A percentile compares a stretch with the other conserved stretches of the same genome.
phyloP scores from a whole-genome alignment of 176 grass and related monocot species.

The Phragmites australis region DNA sequence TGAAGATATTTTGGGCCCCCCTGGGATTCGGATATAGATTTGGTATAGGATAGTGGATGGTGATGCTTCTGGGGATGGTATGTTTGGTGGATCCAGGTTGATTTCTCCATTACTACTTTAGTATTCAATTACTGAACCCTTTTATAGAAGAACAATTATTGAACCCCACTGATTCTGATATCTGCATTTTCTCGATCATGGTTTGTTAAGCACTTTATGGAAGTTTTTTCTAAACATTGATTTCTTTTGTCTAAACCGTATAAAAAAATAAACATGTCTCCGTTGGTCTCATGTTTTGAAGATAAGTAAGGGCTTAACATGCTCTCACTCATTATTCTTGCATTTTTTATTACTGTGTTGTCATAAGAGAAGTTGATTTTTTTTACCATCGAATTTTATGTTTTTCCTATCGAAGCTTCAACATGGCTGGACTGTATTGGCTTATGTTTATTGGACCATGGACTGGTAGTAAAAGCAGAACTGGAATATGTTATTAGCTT shows the following conservation, averaged over 20 bases:
- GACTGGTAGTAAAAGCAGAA: background rate
- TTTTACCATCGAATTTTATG: background rate
- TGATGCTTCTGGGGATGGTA: slow-evolving; percentile 23
- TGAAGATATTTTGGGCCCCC: background rate
- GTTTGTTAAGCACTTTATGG: slow-evolving; percentile 16
- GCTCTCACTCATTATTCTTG: background rate
- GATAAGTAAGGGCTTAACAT: background rate
- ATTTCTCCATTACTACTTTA: slow-evolving; percentile 21
- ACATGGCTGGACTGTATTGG: background rate
- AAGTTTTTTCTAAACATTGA: background rate
- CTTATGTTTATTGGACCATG: background rate
- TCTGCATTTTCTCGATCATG: background rate
- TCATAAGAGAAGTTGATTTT: background rate
- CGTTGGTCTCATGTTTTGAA: background rate
- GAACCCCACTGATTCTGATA: background rate
- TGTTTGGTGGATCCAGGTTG: slow-evolving; percentile 30
- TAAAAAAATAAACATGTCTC: background rate
- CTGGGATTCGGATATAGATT: slow-evolving; percentile 19
- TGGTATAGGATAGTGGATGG: slow-evolving; percentile 17
- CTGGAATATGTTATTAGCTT: background rate
- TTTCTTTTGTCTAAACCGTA: background rate
- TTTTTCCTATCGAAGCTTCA: background rate
- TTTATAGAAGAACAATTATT: background rate
- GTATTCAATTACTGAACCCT: slow-evolving; percentile 5
- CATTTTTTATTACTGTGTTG: background rate